Base-by-base conservation (phyloP, 176 grass and related monocot genomes). In the Themeda triandra region DNA sequence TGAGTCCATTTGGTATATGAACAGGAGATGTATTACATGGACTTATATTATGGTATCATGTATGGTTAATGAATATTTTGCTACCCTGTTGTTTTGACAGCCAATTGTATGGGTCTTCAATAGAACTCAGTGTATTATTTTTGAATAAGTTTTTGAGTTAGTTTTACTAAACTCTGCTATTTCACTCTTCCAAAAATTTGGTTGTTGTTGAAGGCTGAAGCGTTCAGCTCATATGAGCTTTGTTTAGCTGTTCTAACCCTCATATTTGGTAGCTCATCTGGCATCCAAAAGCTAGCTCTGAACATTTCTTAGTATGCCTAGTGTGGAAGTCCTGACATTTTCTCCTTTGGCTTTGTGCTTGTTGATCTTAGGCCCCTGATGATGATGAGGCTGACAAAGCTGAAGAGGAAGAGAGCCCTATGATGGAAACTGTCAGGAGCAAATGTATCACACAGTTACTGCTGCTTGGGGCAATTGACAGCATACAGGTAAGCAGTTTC, bases 361-460 rank as follows among this genome's bases (percentile, higher is more conserved):
- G 44, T 92, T 79, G 46, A 81, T 90, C 27, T 77, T 77, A 96
- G 93, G 54, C 79, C 77, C 73, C 82, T 80, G 86, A 94, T 79
- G 84, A 84, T 80, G 89, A 85, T 35, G 93, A 80, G 76, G 69
- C 60, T 87, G 85, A 85, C 49, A 85, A 86, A 45, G 87, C 86
- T 68, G 90, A 92, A 68, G 87, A 92, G 70, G 94, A 96, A 82
- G 93, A 92, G 19, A 92, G 80, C 76, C 86, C 92, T 63, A 89
- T 91, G 83, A 99, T 94, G 97, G 93, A 99, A 73, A 92, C 89
- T 62, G 92, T 96, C 81, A 96, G 92, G 86, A 94, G 97, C 84
- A 99, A 96, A 89, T 99, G 97, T 48, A 92, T 99, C 51, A 99
- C 97, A 51, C 97, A 99, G 63, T 80, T 99, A 86, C 88, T 96